A percentile compares a stretch with the other conserved stretches of the same genome.
phyloP scores from a whole-genome alignment of 2,329 filamentous ascomycete species.

The Tolypocladium capitatum region DNA sequence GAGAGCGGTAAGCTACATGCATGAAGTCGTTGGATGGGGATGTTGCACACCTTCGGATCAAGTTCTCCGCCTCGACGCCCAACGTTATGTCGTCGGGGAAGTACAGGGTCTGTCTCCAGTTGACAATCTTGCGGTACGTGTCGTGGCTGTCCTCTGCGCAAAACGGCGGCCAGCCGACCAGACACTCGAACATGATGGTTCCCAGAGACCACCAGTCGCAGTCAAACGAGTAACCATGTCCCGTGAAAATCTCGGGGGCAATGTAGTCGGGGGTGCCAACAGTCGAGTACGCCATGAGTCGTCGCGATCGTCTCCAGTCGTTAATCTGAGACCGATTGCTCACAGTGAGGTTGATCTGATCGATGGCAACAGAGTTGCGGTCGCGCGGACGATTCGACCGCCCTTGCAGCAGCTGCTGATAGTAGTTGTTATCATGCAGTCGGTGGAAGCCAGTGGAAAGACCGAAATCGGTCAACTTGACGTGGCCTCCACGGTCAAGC shows the following conservation, averaged over 20 bases:
- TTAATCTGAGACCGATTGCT: slow-evolving; percentile 97
- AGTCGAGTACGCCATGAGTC: slow-evolving; percentile 94
- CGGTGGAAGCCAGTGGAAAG: slow-evolving; percentile 96
- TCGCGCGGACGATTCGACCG: slow-evolving; percentile 61
- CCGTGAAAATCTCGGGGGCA: slow-evolving; percentile 94
- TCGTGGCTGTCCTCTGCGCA: slow-evolving; percentile 96
- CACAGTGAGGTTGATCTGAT: slow-evolving; percentile 96
- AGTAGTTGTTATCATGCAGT: slow-evolving; percentile 95
- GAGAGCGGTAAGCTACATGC: slow-evolving; percentile 1
- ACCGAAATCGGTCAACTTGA: slow-evolving; percentile 97
- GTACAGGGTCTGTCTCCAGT: slow-evolving; percentile 90
- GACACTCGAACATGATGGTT: slow-evolving; percentile 98
- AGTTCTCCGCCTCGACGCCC: slow-evolving; percentile 75
- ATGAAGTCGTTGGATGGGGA: neutral
- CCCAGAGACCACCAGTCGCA: slow-evolving; percentile 99
- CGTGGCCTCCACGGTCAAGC: slow-evolving; percentile 86
- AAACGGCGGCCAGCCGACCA: slow-evolving; percentile 98
- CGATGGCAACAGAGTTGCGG: slow-evolving; percentile 85
- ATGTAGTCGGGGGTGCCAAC: slow-evolving; percentile 98
- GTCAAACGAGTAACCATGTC: slow-evolving; percentile 88
- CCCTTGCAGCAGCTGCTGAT: slow-evolving; percentile 86
- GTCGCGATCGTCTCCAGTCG: slow-evolving; percentile 91
- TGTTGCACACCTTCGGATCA: slow-evolving; percentile 70
- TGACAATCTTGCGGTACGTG: slow-evolving; percentile 98
- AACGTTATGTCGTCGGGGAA: slow-evolving; percentile 93